Evolutionary conservation across 2,329 filamentous ascomycete species (phyloP), one percentile per base, ranked within the genome.

Genomic region (Neoascochyta sp.): DNA sequence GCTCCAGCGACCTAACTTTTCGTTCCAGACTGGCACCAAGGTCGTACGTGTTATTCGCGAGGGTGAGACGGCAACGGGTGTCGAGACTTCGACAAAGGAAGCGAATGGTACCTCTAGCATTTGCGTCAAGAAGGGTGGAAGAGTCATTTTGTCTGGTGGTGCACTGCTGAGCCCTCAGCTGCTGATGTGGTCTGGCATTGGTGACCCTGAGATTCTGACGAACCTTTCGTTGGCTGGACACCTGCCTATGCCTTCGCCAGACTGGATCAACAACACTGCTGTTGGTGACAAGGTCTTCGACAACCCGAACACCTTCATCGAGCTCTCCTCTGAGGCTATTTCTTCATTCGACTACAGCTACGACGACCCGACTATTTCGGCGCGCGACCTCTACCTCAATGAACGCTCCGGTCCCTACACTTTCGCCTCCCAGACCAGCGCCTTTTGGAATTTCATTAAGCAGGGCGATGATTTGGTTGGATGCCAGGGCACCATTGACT

Each of bases 291-390:
- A 67, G 18, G 65, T 76, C 16, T 76, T 74, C 40, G 73, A 75
- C 45, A 76, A 76, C 44, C 71, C 74, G 4, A 75, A 75, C 39
- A 75, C 72, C 2, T 73, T 70, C 38, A 70, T 75, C 48, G 67
- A 71, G 41, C 58, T 75, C 2, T 61, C 62, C 2, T 55, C 55
- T 3, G 60, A 68, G 1, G 39, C 52, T 3, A 50, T 76, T 26
- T 33, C 66, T n/a, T 71, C 72, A 0, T 75, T 72, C 48, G 55
- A 46, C 7, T 67, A 74, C 47, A 63, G 55, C 28, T 76, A 75
- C 53, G 48, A 60, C 21, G 47, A 65, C 23, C 71, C 72, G 0
- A 48, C 60, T 2, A 30, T 62, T 1, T 43, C 50, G 0, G 73
- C 76, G 36, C 47, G 50, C 22, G 56, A 68, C 5, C 43, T 70